Evolutionary conservation across 306 rosid species (phyloP).

Genomic region (Trifolium pratense): DNA sequence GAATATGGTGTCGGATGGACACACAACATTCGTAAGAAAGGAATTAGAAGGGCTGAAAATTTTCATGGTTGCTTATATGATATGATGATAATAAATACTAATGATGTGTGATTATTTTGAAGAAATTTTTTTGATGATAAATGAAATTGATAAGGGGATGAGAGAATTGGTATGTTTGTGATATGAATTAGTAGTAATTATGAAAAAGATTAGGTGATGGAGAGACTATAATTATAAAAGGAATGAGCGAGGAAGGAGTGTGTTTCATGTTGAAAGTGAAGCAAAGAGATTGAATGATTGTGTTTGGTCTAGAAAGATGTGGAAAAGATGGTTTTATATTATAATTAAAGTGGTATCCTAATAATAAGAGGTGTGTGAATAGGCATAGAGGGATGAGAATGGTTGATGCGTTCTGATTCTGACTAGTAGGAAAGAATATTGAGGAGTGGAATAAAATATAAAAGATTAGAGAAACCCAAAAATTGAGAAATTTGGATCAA

Average conservation of each 20-base stretch:
- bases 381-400: not conserved
- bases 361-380: not conserved
- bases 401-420: not conserved
- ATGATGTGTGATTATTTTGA: too few species aligned
- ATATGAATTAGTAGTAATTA: not conserved
- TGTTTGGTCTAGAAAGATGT: not conserved
- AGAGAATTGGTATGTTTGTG: not conserved
- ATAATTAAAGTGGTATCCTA: too few species aligned
- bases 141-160: not conserved
- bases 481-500: not conserved
- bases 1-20: constrained; percentile 44
- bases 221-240: not conserved
- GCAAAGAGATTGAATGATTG: not conserved
- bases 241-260: not conserved
- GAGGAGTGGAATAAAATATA: not conserved
- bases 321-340: constrained; percentile 3
- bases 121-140: too few species aligned
- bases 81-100: constrained; percentile 5
- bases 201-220: not conserved
- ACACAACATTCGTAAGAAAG: constrained; percentile 37
- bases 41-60: constrained; percentile 30
- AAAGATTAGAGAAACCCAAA: not conserved
- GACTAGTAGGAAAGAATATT: not conserved
- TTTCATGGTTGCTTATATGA: constrained; percentile 40
- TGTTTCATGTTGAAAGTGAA: not conserved